These are phyloP conservation scores for Lagenidium sp. DNA, from an alignment of 352 stramenopile species.

Conservation along the genomic window DNA sequence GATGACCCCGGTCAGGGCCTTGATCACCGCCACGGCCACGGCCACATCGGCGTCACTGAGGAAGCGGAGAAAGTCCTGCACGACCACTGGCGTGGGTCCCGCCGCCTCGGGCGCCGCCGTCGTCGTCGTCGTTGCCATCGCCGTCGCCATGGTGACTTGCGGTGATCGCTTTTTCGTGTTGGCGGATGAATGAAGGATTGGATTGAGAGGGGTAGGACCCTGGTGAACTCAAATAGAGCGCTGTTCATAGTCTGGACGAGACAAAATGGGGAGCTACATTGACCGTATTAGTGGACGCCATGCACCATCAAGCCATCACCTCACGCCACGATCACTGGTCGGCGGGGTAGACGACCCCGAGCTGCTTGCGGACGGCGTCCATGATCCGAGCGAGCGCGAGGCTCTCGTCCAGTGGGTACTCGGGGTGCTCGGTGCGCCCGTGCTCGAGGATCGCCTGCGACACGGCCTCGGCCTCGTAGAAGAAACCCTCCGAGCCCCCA, in stretches of 20 bases:
- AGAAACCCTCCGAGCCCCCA: constrained; percentile 56
- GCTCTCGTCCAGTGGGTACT: constrained; percentile 58
- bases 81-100: constrained; percentile 20
- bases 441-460: constrained; percentile 43
- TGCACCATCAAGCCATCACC: not conserved
- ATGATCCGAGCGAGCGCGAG: constrained; percentile 57
- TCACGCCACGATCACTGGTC: too few species aligned
- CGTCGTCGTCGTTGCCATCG: not conserved
- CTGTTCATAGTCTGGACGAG: not conserved
- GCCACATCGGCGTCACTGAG: constrained; percentile 73
- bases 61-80: constrained; percentile 68
- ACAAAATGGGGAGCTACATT: not conserved
- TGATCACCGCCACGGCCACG: constrained; percentile 91
- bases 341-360: constrained; percentile 49
- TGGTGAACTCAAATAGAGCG: not conserved
- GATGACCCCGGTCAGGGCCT: constrained; percentile 90
- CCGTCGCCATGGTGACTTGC: too few species aligned
- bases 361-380: constrained; percentile 51
- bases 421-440: constrained; percentile 28
- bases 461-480: constrained; percentile 73
- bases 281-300: not conserved
- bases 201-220: too few species aligned
- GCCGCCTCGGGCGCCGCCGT: constrained; percentile 1
- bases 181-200: too few species aligned
- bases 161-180: too few species aligned